phyloP scores from a whole-genome alignment of 164 flowering plant species.

The Umbilicus rupestris region DNA sequence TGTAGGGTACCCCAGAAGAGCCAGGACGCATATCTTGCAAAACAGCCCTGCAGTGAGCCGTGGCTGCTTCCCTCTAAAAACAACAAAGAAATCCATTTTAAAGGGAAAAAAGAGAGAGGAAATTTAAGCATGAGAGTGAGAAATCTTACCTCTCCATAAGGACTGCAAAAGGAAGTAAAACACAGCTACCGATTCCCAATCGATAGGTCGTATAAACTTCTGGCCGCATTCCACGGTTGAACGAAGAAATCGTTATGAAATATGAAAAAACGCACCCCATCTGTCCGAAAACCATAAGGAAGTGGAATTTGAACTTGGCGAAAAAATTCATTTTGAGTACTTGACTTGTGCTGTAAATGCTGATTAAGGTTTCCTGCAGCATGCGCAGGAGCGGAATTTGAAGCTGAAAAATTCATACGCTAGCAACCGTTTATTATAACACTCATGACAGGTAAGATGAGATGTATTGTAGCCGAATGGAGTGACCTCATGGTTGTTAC shows the following conservation, averaged over 20 bases:
- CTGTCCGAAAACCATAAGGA: slow-evolving; percentile 13
- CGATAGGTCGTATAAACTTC: slow-evolving; percentile 66
- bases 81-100: not conserved
- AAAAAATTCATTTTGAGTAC: not conserved
- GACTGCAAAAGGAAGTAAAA: slow-evolving; percentile 68
- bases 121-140: not conserved
- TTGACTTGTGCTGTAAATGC: not conserved
- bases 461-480: not conserved
- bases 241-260: slow-evolving; percentile 72
- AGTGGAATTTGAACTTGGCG: slow-evolving; percentile 1
- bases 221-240: slow-evolving; percentile 83
- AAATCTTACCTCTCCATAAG: slow-evolving; percentile 55
- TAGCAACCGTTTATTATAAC: not conserved
- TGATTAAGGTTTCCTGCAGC: not conserved
- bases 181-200: slow-evolving; percentile 38
- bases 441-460: too few species aligned
- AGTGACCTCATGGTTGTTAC: slow-evolving; percentile 3
- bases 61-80: slow-evolving; percentile 54
- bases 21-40: slow-evolving; percentile 52
- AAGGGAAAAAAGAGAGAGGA: slow-evolving; percentile 2
- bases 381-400: not conserved
- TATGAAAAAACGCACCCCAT: slow-evolving; percentile 58
- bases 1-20: slow-evolving; percentile 54
- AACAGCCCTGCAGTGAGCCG: slow-evolving; percentile 59
- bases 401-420: not conserved